These are phyloP conservation scores for Mycena indigotica DNA, from an alignment of 768 basidiomycete species.

Conservation along the genomic window DNA sequence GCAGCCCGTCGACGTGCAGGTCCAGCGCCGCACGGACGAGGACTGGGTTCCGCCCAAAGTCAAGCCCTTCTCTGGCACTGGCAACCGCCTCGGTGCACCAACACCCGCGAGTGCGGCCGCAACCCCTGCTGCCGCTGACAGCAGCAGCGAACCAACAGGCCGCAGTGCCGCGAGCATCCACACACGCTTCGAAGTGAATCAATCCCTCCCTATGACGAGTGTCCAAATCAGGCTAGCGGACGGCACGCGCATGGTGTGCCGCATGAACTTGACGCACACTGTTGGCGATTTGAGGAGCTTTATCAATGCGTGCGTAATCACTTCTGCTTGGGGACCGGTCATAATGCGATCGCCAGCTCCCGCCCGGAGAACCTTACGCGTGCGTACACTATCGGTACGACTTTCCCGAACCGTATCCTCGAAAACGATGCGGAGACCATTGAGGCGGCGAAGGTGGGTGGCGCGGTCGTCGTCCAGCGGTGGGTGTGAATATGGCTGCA, in stretches of 20 bases:
- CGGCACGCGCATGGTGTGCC: constrained; percentile 68
- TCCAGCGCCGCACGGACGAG: constrained; percentile 56
- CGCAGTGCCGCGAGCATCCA: constrained; percentile 24
- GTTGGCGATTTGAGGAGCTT: constrained; percentile 68
- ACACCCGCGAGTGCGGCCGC: constrained; percentile 34
- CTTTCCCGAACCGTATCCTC: constrained; percentile 65
- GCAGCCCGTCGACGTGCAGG: constrained; percentile 67
- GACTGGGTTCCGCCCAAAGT: constrained; percentile 52
- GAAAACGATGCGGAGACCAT: constrained; percentile 56
- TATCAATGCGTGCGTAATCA: constrained; percentile 65
- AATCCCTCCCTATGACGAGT: constrained; percentile 63
- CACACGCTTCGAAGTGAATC: constrained; percentile 65
- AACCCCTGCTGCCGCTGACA: constrained; percentile 16
- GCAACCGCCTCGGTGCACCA: constrained; percentile 64
- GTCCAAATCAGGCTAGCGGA: constrained; percentile 76
- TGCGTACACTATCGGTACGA: constrained; percentile 64
- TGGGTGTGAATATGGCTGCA: constrained; percentile 52
- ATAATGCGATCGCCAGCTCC: constrained; percentile 38
- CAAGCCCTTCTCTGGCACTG: constrained; percentile 59
- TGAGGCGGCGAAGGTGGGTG: constrained; percentile 56
- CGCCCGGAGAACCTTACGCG: constrained; percentile 51
- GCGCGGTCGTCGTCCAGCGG: constrained; percentile 69
- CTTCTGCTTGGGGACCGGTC: not conserved
- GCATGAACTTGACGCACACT: constrained; percentile 77
- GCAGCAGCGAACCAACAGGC: constrained; percentile 1